These are phyloP conservation scores for Nidularia pulvinata DNA, from an alignment of 768 basidiomycete genomes.

Conservation along the genomic window DNA sequence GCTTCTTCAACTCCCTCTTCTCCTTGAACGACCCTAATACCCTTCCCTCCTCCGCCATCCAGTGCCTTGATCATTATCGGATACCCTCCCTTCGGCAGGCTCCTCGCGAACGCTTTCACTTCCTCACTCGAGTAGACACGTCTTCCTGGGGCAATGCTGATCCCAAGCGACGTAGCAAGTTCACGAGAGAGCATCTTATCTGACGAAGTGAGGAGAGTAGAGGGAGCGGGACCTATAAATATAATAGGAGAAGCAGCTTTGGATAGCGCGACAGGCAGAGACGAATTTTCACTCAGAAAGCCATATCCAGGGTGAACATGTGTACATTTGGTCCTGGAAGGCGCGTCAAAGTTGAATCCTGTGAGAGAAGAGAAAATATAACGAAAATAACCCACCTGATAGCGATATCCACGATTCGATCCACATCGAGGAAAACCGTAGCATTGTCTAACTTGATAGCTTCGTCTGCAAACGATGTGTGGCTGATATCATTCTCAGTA, in stretches of 20 bases:
- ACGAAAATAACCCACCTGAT: slow-evolving; percentile 12
- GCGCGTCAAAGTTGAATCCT: neutral
- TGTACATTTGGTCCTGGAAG: slow-evolving; percentile 21
- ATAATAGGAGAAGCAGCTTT: slow-evolving; percentile 48
- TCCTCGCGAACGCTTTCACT: slow-evolving; percentile 19
- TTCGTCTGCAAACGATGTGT: slow-evolving; percentile 80
- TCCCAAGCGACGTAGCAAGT: slow-evolving; percentile 22
- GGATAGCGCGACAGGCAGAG: slow-evolving; percentile 78
- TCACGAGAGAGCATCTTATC: slow-evolving; percentile 35
- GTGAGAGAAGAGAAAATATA: neutral
- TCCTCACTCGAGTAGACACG: slow-evolving; percentile 20
- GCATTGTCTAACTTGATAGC: slow-evolving; percentile 86
- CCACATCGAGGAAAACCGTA: slow-evolving; percentile 36
- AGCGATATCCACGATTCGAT: slow-evolving; percentile 23
- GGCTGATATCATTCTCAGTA: slow-evolving; percentile 82
- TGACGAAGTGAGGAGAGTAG: slow-evolving; percentile 74
- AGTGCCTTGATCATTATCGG: slow-evolving; percentile 90
- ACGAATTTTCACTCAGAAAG: slow-evolving; percentile 86
- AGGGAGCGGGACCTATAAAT: slow-evolving; percentile 82
- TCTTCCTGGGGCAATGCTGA: slow-evolving; percentile 25
- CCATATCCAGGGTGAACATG: slow-evolving; percentile 66
- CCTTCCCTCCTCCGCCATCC: slow-evolving; percentile 88
- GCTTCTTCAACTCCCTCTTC: slow-evolving; percentile 71
- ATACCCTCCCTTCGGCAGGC: slow-evolving; percentile 19
- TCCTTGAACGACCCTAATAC: slow-evolving; percentile 84